Evolutionary conservation across 148 eudicot genomes (phyloP).

Genomic region (Chenopodium album): DNA sequence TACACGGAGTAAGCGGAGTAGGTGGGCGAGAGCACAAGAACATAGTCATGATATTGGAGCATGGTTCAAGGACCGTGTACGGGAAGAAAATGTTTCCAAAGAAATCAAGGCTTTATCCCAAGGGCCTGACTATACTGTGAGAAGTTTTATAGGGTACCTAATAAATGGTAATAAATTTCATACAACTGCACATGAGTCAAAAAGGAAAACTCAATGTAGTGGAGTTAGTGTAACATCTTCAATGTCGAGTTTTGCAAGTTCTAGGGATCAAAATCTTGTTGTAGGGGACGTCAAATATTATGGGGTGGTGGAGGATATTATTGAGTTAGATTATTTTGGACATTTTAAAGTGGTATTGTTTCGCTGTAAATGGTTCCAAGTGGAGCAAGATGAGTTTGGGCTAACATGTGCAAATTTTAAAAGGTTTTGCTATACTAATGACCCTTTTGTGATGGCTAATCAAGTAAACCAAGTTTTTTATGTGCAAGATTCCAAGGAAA

Average conservation of each 20-base stretch:
- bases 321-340: too few relatives aligned
- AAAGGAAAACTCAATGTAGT: too few relatives aligned
- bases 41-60: not conserved
- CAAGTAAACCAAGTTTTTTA: too few relatives aligned
- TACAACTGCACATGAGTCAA: not conserved
- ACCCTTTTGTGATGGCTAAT: too few relatives aligned
- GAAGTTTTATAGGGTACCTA: constrained; percentile 1
- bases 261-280: too few relatives aligned
- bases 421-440: not conserved
- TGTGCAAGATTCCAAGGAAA: not conserved
- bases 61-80: constrained; percentile 7
- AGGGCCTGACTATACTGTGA: constrained; percentile 13
- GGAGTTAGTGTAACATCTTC: too few relatives aligned
- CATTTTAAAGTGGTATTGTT: too few relatives aligned
- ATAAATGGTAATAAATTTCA: constrained; percentile 13
- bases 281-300: too few relatives aligned
- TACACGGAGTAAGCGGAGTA: not conserved
- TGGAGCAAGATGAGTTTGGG: constrained; percentile 4
- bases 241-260: not conserved
- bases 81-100: not conserved
- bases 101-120: constrained; percentile 6
- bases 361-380: too few relatives aligned
- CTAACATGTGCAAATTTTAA: not conserved
- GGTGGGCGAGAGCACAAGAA: constrained; percentile 4
- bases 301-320: too few relatives aligned